Conservation (phyloP, 78 protist genomes). For the Dictyostelium capitatum region DNA sequence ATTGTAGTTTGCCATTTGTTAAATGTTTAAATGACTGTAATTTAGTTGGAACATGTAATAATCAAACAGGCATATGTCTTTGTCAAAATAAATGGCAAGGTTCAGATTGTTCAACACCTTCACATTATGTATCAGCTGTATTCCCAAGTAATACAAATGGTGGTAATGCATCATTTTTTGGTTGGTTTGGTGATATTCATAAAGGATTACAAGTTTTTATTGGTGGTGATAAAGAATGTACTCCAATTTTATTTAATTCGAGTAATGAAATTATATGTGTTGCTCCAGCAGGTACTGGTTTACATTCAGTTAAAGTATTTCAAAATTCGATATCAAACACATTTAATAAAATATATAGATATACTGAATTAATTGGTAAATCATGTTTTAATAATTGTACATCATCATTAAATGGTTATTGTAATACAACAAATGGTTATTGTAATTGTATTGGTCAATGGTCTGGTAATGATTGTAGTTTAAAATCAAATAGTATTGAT, state of each 20-base stretch:
- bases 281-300: slow-evolving; percentile 2
- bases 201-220: neutral
- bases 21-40: neutral
- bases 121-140: neutral
- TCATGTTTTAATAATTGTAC: slow-evolving; percentile 6
- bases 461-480: slow-evolving; percentile 17
- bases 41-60: neutral
- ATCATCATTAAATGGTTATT: neutral
- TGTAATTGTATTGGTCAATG: neutral
- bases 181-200: neutral
- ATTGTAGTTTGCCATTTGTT: neutral
- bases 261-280: neutral
- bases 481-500: neutral
- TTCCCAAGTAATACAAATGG: neutral
- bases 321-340: neutral
- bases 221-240: neutral
- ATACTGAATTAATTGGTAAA: neutral
- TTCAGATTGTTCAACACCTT: neutral
- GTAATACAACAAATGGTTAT: slow-evolving; percentile 14
- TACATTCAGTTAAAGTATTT: neutral
- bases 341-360: neutral
- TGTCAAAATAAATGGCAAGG: neutral
- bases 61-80: neutral
- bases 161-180: slow-evolving; percentile 6
- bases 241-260: neutral